Evolutionary conservation across 1,139 yeast species (phyloP).

Genomic region (Sugiyamaella neomexicana): DNA sequence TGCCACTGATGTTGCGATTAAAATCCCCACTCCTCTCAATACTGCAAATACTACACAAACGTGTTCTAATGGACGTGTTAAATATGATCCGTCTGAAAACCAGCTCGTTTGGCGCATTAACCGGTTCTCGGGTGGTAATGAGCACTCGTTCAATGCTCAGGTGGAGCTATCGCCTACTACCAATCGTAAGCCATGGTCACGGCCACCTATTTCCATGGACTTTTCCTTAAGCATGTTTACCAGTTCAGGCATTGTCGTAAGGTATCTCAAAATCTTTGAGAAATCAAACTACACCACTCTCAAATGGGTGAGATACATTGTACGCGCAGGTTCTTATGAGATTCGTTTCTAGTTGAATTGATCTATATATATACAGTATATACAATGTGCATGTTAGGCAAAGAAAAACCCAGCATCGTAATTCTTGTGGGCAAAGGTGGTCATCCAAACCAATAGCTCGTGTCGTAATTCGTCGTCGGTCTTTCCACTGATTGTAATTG

Average conservation of each 20-base stretch:
- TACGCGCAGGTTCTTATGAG: conserved; percentile 79
- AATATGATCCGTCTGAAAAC: conserved; percentile 66
- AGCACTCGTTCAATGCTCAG: conserved; percentile 55
- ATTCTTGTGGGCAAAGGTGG: conserved; percentile 26
- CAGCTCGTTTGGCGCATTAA: conserved; percentile 67
- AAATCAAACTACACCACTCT: conserved; percentile 65
- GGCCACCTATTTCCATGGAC: conserved; percentile 74
- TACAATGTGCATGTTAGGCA: conserved; percentile 18
- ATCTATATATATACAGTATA: background rate
- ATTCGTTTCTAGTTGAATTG: conserved; percentile 52
- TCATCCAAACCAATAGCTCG: conserved; percentile 30
- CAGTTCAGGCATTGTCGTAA: conserved; percentile 72
- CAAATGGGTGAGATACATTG: conserved; percentile 82
- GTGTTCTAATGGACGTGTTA: conserved; percentile 64
- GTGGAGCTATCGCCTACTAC: conserved; percentile 46
- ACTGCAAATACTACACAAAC: conserved; percentile 48
- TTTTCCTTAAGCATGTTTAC: conserved; percentile 77
- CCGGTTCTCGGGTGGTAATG: conserved; percentile 68
- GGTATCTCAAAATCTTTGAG: conserved; percentile 70
- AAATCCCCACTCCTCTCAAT: conserved; percentile 71
- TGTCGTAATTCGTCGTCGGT: conserved; percentile 21
- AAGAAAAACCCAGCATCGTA: conserved; percentile 32
- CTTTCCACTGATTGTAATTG: conserved; percentile 25
- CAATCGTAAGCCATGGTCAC: conserved; percentile 53
- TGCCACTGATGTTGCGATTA: conserved; percentile 65